These are phyloP conservation scores for Plectranthus barbatus DNA, from an alignment of 257 asterid genomes.

Conservation along the genomic window DNA sequence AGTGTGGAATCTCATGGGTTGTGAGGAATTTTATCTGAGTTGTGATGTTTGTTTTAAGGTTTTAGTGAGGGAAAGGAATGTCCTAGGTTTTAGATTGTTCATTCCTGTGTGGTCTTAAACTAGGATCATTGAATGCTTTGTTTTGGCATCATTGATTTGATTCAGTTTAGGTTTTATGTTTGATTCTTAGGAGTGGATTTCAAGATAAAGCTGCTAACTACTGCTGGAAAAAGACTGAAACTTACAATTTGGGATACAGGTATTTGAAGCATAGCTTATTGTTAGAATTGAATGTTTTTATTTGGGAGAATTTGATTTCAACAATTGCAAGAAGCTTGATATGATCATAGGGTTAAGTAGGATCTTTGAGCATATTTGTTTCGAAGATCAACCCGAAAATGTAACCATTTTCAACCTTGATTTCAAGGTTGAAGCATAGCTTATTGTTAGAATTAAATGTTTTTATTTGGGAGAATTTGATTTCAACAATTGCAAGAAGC, in stretches of 20 bases:
- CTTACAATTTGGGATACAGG: conserved; percentile 97
- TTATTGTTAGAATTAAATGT: background rate
- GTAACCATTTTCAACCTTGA: too few species aligned
- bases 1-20: too few species aligned
- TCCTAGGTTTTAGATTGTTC: too few species aligned
- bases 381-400: too few species aligned
- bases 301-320: too few species aligned
- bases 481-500: background rate
- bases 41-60: background rate
- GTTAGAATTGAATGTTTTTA: too few species aligned
- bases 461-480: background rate
- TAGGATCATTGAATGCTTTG: conserved; percentile 4
- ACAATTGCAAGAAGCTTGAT: too few species aligned
- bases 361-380: too few species aligned
- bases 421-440: too few species aligned
- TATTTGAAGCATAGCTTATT: conserved; percentile 1
- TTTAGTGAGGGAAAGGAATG: too few species aligned
- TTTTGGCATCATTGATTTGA: background rate
- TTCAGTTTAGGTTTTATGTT: conserved; percentile 5
- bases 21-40: background rate
- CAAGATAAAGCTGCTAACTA: conserved; percentile 69
- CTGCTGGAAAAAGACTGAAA: conserved; percentile 65
- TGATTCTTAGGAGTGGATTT: conserved; percentile 70
- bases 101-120: too few species aligned
- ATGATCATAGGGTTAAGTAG: too few species aligned